Evolutionary conservation across 805 yeast genomes (phyloP), one percentile per base, ranked within the genome.

Genomic region (Blastobotrys americana): DNA sequence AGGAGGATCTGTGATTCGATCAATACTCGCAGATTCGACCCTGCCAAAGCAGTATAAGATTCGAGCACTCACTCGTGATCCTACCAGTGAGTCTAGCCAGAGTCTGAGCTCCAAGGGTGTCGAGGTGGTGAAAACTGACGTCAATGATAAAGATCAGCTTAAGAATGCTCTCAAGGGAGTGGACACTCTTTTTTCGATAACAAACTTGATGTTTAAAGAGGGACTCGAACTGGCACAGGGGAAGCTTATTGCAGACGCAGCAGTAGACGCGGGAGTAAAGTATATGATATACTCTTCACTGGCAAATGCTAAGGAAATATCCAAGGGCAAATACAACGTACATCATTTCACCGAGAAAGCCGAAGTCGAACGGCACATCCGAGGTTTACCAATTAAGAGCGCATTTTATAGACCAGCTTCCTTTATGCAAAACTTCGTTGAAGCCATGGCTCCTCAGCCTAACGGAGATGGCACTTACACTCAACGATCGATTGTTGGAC

Each of bases 91-190:
- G 3, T n/a, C 36, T 15, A 39, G 50, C 19, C 20, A 41, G 36
- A 47, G 20, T 8, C 47, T 52, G 19, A 15, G 9, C n/a, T 21
- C 39, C 13, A 42, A 34, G 23, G 55, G 56, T 2, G 48, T 42
- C 9, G 55, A 53, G 16, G 50, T 53, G n/a, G 52, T 49, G 16
- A 31, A 33, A 17, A 53, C 39, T 1, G 54, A 53, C 19, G 16
- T 21, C 15, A 22, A 38, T 15, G 42, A 42, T 13, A 18, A 13
- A 10, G 33, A 20, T 4, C 25, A 43, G 15, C 18, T 42, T 10
- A 25, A 17, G n/a, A n/a, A 21, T 6, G 45, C 44, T 6, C 42
- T 42, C 10, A 9, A 42, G 34, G 45, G 45, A 18, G 45, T 25
- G 6, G 20, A 42, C 39, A 37, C 43, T 21, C 44, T 42, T 5